Evolutionary conservation across 139 green algal species (phyloP), one percentile per base, ranked within the genome.

Genomic region (Chlorella sp.): DNA sequence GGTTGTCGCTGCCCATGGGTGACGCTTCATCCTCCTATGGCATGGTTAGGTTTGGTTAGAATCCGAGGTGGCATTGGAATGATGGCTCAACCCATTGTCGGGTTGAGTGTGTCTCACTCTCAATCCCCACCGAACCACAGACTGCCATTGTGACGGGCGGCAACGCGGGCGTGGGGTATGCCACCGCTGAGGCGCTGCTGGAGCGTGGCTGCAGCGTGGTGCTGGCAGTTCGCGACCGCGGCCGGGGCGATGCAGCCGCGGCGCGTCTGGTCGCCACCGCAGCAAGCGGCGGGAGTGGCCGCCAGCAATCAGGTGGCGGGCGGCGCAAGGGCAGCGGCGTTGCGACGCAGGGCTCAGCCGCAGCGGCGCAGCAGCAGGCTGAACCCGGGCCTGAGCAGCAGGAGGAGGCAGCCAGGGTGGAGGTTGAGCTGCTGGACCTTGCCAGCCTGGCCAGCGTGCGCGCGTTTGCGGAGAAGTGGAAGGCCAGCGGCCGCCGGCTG

Each of bases 391-490:
- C 51, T 23, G 51, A 60, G 63, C 85, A 73, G 12, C 25, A 25
- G 15, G 23, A 25, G 15, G 23, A 3, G 82, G 84, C 25, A 62
- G 79, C 51, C 2, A 9, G 21, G 18, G 81, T 93, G 21, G 60
- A 89, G 36, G 84, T 95, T 18, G 85, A 82, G 70, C 69, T 90
- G 13, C 70, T 95, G 47, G 90, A 96, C 74, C 87, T 96, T 17
- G 75, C 87, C 70, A 86, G 74, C 38, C 70, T 96, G 56, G 67
- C 78, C 44, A 92, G 82, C 57, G 89, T 97, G 67, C 68, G 80
- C 12, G 7, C 7, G 21, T 94, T 95, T 68, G 83, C 80, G 25
- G 28, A 75, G 73, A 47, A 57, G 15, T 92, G 93, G 55, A 55
- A 62, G 65, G 55, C 74, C 23, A 65, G 51, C n/a, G 71, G 85